Percentiles rank a stretch among this genome's conserved stretches.
Conservation (phyloP, 78 protist species). For the Anaeramoeba flamelloides region DNA sequence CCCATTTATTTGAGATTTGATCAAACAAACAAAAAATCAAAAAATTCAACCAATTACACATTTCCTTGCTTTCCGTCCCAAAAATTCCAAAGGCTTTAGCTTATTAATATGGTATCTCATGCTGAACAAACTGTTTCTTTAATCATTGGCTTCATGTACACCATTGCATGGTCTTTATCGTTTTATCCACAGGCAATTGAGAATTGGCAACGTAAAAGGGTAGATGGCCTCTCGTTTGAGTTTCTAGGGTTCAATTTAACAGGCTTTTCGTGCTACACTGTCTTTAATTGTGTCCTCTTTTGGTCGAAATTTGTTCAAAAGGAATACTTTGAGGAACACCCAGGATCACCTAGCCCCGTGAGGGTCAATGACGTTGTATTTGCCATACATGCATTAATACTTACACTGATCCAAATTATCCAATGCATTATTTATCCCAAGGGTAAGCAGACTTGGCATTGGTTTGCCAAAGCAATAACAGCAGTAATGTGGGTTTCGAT, state of each 20-base stretch:
- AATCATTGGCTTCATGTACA: slow-evolving; percentile 67
- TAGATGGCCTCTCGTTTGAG: slow-evolving; percentile 49
- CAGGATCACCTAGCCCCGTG: slow-evolving; percentile 37
- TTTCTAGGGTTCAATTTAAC: slow-evolving; percentile 41
- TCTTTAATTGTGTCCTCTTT: slow-evolving; percentile 29
- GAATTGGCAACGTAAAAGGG: slow-evolving; percentile 40
- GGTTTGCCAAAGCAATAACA: too few species aligned
- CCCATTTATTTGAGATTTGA: too few species aligned
- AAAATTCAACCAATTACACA: too few species aligned
- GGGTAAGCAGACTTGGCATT: too few species aligned
- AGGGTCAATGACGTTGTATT: slow-evolving; percentile 57
- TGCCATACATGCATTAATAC: slow-evolving; percentile 57
- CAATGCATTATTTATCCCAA: slow-evolving; percentile 58
- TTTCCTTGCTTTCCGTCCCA: too few species aligned
- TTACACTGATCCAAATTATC: slow-evolving; percentile 25
- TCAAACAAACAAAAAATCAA: too few species aligned
- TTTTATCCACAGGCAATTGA: slow-evolving; percentile 63
- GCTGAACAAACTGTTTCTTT: too few species aligned
- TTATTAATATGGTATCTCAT: too few species aligned
- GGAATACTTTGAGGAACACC: slow-evolving; percentile 16
- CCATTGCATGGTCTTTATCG: slow-evolving; percentile 54
- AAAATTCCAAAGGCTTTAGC: too few species aligned
- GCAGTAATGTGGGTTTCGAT: too few species aligned
- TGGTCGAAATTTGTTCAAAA: slow-evolving; percentile 16
- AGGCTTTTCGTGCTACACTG: slow-evolving; percentile 54